Base-by-base conservation (phyloP, 2,329 filamentous ascomycete genomes). In the Juglanconis juglandina region DNA sequence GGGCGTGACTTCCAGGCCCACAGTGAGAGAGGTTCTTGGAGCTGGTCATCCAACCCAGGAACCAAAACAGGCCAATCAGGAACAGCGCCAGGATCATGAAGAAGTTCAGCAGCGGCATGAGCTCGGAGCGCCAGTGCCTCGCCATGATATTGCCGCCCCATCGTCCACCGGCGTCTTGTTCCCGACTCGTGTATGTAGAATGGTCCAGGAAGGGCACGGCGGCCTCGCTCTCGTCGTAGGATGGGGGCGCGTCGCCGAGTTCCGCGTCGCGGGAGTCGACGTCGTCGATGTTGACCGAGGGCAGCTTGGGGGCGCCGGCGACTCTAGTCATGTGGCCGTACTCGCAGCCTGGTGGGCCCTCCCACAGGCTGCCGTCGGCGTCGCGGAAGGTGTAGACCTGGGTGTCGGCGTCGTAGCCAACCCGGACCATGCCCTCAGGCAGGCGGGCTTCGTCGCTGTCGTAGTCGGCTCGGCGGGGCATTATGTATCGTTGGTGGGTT, bases 91-190 rank as follows among this genome's bases (percentile, higher is more conserved):
- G 75, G 41, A 86, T 69, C 62, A 85, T 70, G 57, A 81, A 82
- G 70, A 85, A 86, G 67, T 85, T 85, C 67, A 86, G 74, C 64
- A 86, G 72, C n/a, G 80, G 80, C 73, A 76, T 77, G 72, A 82
- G 73, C 61, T 82, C 79, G 39, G 77, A 75, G 35, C 83, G 76
- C 77, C 82, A 81, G 5, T 82, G 79, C 37, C 72, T 71, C 44
- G 69, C 73, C 53, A 55, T 61, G 11, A 17, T 37, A 33, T 53
- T 42, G 48, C 49, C 41, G n/a, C 65, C 63, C 61, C 39, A 54
- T 17, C 53, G 61, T 53, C 61, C 14, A 5, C 11, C 35, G 10
- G 14, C 14, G 11, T 32, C 47, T 5, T 34, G 55, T 13, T 50
- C 24, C 34, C 14, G 32, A 30, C 57, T 17, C 17, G 37, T 49